These are phyloP conservation scores for Beauveria rudraprayagi DNA, from an alignment of 2,329 filamentous ascomycete species.

Conservation along the genomic window DNA sequence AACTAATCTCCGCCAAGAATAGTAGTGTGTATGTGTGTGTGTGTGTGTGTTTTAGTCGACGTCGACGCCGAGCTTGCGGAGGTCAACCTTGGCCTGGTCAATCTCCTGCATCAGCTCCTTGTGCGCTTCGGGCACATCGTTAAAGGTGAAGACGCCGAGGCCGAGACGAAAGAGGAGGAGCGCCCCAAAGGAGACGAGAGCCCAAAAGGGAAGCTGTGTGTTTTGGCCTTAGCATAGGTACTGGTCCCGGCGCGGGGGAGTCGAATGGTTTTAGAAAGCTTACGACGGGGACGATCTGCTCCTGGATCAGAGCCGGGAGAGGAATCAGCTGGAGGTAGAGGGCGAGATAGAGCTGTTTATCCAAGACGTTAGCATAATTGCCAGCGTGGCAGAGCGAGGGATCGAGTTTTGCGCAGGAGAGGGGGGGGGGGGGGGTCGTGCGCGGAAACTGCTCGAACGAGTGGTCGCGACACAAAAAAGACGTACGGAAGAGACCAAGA, in stretches of 20 bases:
- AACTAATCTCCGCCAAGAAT: background rate
- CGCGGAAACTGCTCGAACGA: background rate
- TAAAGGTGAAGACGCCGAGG: constrained; percentile 89
- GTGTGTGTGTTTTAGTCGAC: constrained; percentile 50
- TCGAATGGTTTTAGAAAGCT: constrained; percentile 26
- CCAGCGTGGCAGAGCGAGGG: background rate
- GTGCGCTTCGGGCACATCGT: constrained; percentile 87
- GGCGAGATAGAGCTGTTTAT: constrained; percentile 71
- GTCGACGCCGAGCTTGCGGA: constrained; percentile 66
- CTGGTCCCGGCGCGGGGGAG: background rate
- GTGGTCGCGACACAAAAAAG: background rate
- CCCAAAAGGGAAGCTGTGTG: constrained; percentile 81
- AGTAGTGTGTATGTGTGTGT: background rate
- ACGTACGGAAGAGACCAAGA: constrained; percentile 77
- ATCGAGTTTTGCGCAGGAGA: background rate
- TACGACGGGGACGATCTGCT: constrained; percentile 85
- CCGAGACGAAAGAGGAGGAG: constrained; percentile 89
- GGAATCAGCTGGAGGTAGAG: constrained; percentile 79
- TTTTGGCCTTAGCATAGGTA: background rate
- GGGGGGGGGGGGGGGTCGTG: background rate
- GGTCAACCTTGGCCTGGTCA: constrained; percentile 63
- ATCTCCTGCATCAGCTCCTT: constrained; percentile 84
- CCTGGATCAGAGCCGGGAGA: constrained; percentile 67
- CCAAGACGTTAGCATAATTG: constrained; percentile 14
- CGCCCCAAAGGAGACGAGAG: constrained; percentile 80